A percentile compares a stretch with the other conserved stretches of the same genome.
Conservation (phyloP, 139 green algal genomes). For the Tetradesmus lagerheimii region DNA sequence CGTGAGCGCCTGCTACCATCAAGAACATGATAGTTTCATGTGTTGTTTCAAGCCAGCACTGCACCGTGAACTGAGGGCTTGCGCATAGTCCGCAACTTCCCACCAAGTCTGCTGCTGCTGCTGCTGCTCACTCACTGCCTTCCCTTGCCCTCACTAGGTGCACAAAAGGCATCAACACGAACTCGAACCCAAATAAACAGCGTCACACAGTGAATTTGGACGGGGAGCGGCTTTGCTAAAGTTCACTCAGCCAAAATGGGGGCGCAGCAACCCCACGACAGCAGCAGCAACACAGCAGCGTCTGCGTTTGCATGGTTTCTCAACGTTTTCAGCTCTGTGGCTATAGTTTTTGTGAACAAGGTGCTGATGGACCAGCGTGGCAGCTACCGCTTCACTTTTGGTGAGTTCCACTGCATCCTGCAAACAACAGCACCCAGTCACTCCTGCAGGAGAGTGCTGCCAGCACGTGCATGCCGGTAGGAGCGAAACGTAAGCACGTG, state of each 20-base stretch:
- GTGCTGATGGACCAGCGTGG: conserved; percentile 67
- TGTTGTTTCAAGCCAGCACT: too few species aligned
- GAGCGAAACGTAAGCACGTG: too few species aligned
- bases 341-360: conserved; percentile 80
- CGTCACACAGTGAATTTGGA: too few species aligned
- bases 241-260: background rate
- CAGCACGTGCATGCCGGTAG: background rate
- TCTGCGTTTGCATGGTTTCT: conserved; percentile 49
- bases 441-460: background rate
- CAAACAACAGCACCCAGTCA: background rate
- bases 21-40: too few species aligned
- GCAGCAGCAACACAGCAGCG: background rate
- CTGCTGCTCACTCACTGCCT: too few species aligned
- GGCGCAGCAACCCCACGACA: background rate
- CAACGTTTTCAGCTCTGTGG: conserved; percentile 57
- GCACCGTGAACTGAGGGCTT: too few species aligned
- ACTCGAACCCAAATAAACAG: too few species aligned
- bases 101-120: too few species aligned
- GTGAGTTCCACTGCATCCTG: conserved; percentile 34
- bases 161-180: too few species aligned
- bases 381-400: conserved; percentile 70
- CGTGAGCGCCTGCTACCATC: too few species aligned
- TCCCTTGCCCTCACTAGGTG: too few species aligned
- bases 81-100: too few species aligned
- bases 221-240: background rate